Evolutionary conservation across 179 eudicot genomes (phyloP), one percentile per base, ranked within the genome.

Genomic region (Patellifolia procumbens): DNA sequence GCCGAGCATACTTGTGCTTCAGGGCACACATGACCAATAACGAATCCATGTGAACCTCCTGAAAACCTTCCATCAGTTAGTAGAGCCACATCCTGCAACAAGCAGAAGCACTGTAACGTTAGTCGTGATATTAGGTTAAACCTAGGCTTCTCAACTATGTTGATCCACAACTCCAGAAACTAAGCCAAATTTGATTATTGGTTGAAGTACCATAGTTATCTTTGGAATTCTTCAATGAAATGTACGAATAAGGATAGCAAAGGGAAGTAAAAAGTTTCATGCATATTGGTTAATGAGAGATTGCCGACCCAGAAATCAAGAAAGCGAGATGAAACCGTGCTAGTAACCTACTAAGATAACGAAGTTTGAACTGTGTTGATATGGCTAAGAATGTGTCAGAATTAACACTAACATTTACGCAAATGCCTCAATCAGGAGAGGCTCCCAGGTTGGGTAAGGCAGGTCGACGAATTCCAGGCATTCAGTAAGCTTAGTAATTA

Each of bases 31-130:
- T 94, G 98, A 67, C 98, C 98, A 46, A 95, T 92, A 78, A 95
- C 99, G 83, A 90, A 95, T 62, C 99, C 99, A 78, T 93, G 99
- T 45, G 99, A 95, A 76, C 95, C 99, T 79, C 99, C 97, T 35
- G 99, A 95, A 83, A 95, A 95, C 76, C 99, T 84, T 79, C 99
- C 99, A 83, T 95, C 99, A 32, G 99, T 95, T 80, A 92, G 81
- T 75, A 95, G 84, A 17, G 99, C 99, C 77, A 88, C 90, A 34
- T 95, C 97, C 99, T 95, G 88, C 81, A 82, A 74, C 56, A 73
- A 48, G 60, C 52, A 77, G 52, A 63, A 34, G 73, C 31, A n/a
- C 37, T 7, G 4, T 34, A 31, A 39, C 5, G n/a, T 74, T 66
- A 53, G 26, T 45, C 35, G 28, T 22, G 20, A 15, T n/a, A 56